Conservation (phyloP, 140 eudicot species). For the Bidens hawaiensis region DNA sequence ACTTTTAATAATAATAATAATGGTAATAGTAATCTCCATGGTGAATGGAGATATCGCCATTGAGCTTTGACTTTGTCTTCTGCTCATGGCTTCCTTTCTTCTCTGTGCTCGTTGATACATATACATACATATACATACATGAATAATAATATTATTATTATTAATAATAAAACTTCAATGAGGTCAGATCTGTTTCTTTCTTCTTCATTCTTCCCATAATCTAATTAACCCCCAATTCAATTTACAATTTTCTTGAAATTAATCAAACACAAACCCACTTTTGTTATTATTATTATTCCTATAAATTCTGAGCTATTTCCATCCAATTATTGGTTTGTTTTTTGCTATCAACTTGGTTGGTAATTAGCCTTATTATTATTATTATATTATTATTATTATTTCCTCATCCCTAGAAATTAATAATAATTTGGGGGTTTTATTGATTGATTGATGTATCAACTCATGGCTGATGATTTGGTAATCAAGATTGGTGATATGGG, state of each 20-base stretch:
- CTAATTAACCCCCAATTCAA: slow-evolving; percentile 11
- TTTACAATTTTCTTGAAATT: not conserved
- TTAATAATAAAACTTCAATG: no score
- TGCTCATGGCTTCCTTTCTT: slow-evolving; percentile 16
- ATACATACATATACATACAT: not conserved
- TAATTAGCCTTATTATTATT: no score
- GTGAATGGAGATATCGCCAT: slow-evolving; percentile 22
- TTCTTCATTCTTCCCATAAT: slow-evolving; percentile 14
- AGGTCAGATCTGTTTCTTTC: slow-evolving; percentile 17
- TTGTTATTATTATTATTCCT: not conserved
- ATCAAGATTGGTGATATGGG: no score
- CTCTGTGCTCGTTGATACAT: not conserved
- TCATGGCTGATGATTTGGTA: slow-evolving; percentile 34
- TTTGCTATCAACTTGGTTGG: slow-evolving; percentile 27
- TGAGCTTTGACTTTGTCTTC: slow-evolving; percentile 24
- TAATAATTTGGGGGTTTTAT: not conserved
- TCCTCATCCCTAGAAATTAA: no score
- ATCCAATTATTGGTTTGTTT: slow-evolving; percentile 22
- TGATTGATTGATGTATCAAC: no score
- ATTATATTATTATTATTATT: no score
- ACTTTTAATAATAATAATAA: no score
- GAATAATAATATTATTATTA: not conserved
- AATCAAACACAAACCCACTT: slow-evolving; percentile 18
- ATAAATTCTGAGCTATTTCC: slow-evolving; percentile 3
- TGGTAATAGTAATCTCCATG: not conserved